These are phyloP conservation scores for Caloboletus firmus DNA, from an alignment of 1,284 basidiomycete species.

Conservation along the genomic window DNA sequence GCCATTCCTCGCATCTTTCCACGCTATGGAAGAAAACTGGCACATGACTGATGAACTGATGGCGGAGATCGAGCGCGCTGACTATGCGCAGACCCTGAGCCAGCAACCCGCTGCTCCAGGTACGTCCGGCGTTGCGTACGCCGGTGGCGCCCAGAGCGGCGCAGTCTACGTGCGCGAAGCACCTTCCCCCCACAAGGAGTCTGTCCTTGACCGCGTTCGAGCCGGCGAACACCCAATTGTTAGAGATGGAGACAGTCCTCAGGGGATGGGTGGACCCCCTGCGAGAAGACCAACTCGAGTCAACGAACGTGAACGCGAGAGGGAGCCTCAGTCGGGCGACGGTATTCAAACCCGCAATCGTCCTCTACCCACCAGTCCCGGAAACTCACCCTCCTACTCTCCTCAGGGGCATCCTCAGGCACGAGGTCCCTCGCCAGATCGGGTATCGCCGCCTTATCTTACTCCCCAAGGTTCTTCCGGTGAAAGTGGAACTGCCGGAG, in stretches of 20 bases:
- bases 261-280: slow-evolving; percentile 14
- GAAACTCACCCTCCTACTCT: slow-evolving; percentile 47
- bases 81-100: slow-evolving; percentile 41
- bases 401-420: slow-evolving; percentile 39
- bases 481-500: slow-evolving; percentile 47
- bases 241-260: slow-evolving; percentile 46
- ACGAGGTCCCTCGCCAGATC: slow-evolving; percentile 48
- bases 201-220: slow-evolving; percentile 55
- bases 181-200: slow-evolving; percentile 49
- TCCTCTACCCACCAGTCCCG: slow-evolving; percentile 40
- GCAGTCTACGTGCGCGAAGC: slow-evolving; percentile 35
- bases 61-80: slow-evolving; percentile 65
- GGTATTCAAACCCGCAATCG: slow-evolving; percentile 54
- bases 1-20: slow-evolving; percentile 54
- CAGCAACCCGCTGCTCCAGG: slow-evolving; percentile 41
- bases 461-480: slow-evolving; percentile 51
- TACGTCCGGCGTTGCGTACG: slow-evolving; percentile 51
- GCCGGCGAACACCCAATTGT: slow-evolving; percentile 52
- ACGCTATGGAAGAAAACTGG: slow-evolving; percentile 56
- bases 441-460: slow-evolving; percentile 53
- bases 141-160: slow-evolving; percentile 46
- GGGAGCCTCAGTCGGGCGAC: slow-evolving; percentile 47
- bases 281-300: slow-evolving; percentile 30
- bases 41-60: slow-evolving; percentile 67
- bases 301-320: slow-evolving; percentile 38